These are phyloP conservation scores for Calocera viscosa DNA, from an alignment of 768 basidiomycete genomes.

Conservation along the genomic window DNA sequence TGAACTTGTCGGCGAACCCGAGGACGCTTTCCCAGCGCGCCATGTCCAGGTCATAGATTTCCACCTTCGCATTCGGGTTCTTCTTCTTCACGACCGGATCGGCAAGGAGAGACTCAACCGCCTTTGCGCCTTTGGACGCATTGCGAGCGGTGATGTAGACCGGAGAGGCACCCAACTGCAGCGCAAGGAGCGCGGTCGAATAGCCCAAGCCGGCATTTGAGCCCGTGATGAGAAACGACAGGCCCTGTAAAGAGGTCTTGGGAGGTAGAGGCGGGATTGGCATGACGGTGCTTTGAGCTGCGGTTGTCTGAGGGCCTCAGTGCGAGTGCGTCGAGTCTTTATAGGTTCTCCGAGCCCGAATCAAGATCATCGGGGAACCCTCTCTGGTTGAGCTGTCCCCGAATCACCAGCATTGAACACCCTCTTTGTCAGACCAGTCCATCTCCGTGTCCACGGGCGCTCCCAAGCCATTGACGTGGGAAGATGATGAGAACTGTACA, in stretches of 20 bases:
- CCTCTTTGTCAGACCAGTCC: no score
- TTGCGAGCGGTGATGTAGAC: constrained; percentile 6
- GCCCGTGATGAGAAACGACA: background rate
- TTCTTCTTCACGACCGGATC: background rate
- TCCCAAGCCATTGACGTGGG: no score
- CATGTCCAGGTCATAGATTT: constrained; percentile 1
- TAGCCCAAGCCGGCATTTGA: background rate
- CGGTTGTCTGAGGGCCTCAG: no score
- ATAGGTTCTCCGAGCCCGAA: no score
- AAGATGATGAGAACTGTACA: no score
- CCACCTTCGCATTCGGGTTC: constrained; percentile 1
- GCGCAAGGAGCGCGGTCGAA: background rate
- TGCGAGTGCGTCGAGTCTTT: no score
- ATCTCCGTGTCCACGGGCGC: no score
- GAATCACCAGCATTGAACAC: no score
- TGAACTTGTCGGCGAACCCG: background rate
- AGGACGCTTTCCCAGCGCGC: background rate
- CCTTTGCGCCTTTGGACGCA: background rate
- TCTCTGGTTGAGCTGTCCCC: no score
- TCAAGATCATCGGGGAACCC: no score
- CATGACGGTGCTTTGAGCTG: no score
- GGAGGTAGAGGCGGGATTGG: background rate
- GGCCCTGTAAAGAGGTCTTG: background rate
- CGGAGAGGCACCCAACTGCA: background rate
- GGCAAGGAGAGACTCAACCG: background rate